phyloP scores from a whole-genome alignment of 78 protist species.

The Dictyostelium discoideum region DNA sequence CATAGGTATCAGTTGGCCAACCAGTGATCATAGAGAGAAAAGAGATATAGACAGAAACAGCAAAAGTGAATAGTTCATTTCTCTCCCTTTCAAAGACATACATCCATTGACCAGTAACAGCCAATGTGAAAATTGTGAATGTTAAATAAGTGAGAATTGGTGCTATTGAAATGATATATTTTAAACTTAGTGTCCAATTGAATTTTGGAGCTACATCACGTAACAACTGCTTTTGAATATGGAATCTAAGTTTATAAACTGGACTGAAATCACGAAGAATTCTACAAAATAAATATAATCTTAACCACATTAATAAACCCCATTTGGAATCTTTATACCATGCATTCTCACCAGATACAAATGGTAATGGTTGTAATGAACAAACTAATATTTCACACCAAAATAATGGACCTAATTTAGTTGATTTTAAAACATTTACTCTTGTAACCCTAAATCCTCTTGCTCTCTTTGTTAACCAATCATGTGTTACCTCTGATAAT shows the following conservation, averaged over 20 bases:
- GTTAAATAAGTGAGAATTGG: constrained; percentile 29
- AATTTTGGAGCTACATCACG: constrained; percentile 50
- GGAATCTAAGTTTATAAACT: constrained; percentile 19
- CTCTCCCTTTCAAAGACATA: constrained; percentile 66
- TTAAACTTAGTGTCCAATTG: constrained; percentile 64
- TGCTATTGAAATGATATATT: not conserved
- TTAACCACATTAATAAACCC: constrained; percentile 75
- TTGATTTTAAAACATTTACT: constrained; percentile 51
- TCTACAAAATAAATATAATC: constrained; percentile 47
- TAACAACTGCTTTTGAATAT: not conserved
- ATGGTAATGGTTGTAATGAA: constrained; percentile 43
- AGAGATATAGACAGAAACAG: constrained; percentile 42
- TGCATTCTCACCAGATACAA: constrained; percentile 1
- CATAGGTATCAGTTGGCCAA: constrained; percentile 76
- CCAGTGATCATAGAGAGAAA: constrained; percentile 58
- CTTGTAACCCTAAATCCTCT: constrained; percentile 75
- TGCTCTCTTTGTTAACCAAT: constrained; percentile 81
- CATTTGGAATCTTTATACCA: constrained; percentile 69
- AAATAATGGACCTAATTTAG: constrained; percentile 62
- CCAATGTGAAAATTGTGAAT: not conserved
- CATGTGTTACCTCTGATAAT: constrained; percentile 63
- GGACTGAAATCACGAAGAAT: constrained; percentile 51
- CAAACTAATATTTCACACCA: constrained; percentile 38
- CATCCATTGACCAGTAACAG: constrained; percentile 35
- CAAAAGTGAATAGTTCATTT: constrained; percentile 7